These are phyloP conservation scores for Cercophora sp. DNA, from an alignment of 495 filamentous ascomycete genomes.

Conservation along the genomic window DNA sequence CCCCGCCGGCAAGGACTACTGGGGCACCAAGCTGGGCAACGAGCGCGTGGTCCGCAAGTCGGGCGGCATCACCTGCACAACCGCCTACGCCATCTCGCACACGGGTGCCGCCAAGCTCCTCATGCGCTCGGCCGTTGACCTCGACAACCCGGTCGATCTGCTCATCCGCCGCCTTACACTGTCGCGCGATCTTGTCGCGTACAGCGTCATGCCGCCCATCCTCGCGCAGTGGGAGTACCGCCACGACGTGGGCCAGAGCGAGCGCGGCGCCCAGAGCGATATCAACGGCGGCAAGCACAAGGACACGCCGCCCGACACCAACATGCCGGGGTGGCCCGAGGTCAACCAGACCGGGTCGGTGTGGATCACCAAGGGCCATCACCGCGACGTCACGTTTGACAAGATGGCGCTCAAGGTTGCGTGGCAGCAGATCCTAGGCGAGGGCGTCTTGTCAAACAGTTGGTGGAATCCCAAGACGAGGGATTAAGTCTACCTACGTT, in stretches of 20 bases:
- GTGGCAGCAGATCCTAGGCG: constrained; percentile 14
- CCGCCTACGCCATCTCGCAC: constrained; percentile 19
- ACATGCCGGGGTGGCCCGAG: constrained; percentile 18
- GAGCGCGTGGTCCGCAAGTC: constrained; percentile 18
- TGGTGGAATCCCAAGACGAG: constrained; percentile 8
- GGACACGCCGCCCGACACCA: constrained; percentile 12
- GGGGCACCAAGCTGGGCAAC: constrained; percentile 8
- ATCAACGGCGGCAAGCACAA: constrained; percentile 21
- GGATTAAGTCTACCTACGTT: constrained; percentile 7
- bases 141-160: constrained; percentile 20
- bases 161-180: constrained; percentile 10
- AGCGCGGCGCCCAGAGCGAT: constrained; percentile 18
- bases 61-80: constrained; percentile 18
- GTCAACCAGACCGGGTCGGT: constrained; percentile 8
- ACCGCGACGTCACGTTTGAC: constrained; percentile 16
- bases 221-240: constrained; percentile 23
- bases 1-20: constrained; percentile 12
- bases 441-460: constrained; percentile 8
- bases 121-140: constrained; percentile 13
- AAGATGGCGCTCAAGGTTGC: constrained; percentile 18
- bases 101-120: constrained; percentile 20
- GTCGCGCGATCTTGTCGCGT: constrained; percentile 13
- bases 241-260: constrained; percentile 13
- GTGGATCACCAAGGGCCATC: constrained; percentile 17
- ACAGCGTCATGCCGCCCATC: constrained; percentile 16